phyloP scores from a whole-genome alignment of 1,284 basidiomycete species.

The Rhodofomes roseus region DNA sequence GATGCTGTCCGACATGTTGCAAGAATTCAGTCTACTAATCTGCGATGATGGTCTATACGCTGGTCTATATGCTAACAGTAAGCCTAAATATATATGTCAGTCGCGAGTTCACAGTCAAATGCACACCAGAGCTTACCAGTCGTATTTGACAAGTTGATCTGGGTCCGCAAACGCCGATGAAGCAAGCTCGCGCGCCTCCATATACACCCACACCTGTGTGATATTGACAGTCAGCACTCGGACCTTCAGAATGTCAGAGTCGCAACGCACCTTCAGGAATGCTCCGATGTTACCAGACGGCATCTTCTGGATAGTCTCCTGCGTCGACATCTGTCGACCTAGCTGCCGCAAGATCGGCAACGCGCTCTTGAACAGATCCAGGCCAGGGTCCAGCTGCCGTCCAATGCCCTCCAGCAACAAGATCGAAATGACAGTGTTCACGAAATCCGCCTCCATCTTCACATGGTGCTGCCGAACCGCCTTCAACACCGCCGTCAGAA shows the following conservation, averaged over 20 bases:
- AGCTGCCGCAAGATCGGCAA: constrained; percentile 88
- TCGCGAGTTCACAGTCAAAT: background rate
- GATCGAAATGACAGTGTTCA: constrained; percentile 96
- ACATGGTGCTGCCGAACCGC: constrained; percentile 94
- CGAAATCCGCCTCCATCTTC: constrained; percentile 98
- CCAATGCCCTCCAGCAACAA: constrained; percentile 96
- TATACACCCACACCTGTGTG: constrained; percentile 80
- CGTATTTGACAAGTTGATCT: constrained; percentile 77
- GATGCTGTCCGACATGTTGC: background rate
- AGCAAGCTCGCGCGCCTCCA: constrained; percentile 87
- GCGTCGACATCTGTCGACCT: constrained; percentile 82
- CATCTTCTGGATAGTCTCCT: constrained; percentile 64
- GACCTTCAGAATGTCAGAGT: too few relatives aligned
- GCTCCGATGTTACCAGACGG: constrained; percentile 73
- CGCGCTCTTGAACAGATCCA: constrained; percentile 93
- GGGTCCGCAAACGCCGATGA: constrained; percentile 71
- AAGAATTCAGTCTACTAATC: background rate
- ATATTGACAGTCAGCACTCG: background rate
- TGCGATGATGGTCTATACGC: constrained; percentile 16
- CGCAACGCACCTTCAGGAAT: constrained; percentile 68
- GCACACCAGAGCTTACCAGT: constrained; percentile 48
- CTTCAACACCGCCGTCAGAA: constrained; percentile 83
- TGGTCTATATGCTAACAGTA: constrained; percentile 24
- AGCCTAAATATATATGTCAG: constrained; percentile 20
- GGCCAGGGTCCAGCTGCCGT: constrained; percentile 84